Base-by-base conservation (phyloP, 2,329 filamentous ascomycete species). In the Tothia fuscella region DNA sequence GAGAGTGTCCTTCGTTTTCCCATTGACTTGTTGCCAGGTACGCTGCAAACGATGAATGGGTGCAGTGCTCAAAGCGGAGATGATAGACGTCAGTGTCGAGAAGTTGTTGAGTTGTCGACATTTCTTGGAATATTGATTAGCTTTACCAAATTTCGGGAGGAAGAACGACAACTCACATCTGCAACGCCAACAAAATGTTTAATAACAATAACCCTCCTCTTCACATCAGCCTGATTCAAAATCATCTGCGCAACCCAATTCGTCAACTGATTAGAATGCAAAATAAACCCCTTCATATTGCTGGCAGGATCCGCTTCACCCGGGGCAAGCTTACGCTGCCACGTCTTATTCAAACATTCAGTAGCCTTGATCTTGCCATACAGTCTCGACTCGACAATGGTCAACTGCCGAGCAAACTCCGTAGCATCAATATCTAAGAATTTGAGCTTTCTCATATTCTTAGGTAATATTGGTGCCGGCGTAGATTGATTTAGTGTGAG, bases 241-340 rank as follows among this genome's bases (percentile, higher is more conserved):
- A 98, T 96, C 91, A 98, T 96, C 61, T 96, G 89, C 22, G 91
- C 91, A 38, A 96, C 91, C 91, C 91, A 98, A 58, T 96, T 98
- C 5, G 91, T 98, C 70, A 98, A 79, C 61, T 96, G 89, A 56
- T 98, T 98, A 1, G 91, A 96, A 63, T 98, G 91, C 40, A 96
- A 70, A 63, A 98, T 98, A 48, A 98, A 72, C 7, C 87, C 84
- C 64, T 96, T 95, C 51, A 98, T 86, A 53, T 98, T 96, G 1
- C 86, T 77, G 7, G 91, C 88, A 25, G 88, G 84, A 53, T 94
- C 87, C 5, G 81, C 74, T 48, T 88, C 82, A 46, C 81, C 80
- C 25, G 88, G 82, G 6, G 67, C 74, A 45, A 93, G 71, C 67
- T 95, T 95, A 73, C 93, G 96, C 63, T 94, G 87, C 91, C 91